Conservation (phyloP, 345 rosid genomes). For the thale cress (Arabidopsis thaliana) region TAIR10.1 NC_003074.8:9935501-9936000, state of each 20-base stretch:
- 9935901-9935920: too few species aligned
- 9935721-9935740: conserved; percentile 37
- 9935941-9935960: too few species aligned
- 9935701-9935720: conserved; percentile 28
- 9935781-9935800: conserved; percentile 4
- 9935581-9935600: conserved; percentile 34
- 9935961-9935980: too few species aligned
- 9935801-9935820: neutral
- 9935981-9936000: too few species aligned
- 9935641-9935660: neutral
- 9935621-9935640: conserved; percentile 1
- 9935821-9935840: neutral
- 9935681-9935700: conserved; percentile 24
- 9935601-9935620: neutral
- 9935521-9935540: neutral
- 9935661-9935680: conserved; percentile 23
- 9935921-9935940: too few species aligned
- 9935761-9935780: conserved; percentile 17
- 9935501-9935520: neutral
- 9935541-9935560: conserved; percentile 39
- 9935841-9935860: neutral
- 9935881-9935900: too few species aligned
- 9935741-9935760: conserved; percentile 18
- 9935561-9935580: conserved; percentile 23
- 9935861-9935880: too few species aligned